Percentiles rank a stretch among this genome's conserved stretches.
Evolutionary conservation across 495 filamentous ascomycete genomes (phyloP).

Genomic region (Bryoglossum gracile): DNA sequence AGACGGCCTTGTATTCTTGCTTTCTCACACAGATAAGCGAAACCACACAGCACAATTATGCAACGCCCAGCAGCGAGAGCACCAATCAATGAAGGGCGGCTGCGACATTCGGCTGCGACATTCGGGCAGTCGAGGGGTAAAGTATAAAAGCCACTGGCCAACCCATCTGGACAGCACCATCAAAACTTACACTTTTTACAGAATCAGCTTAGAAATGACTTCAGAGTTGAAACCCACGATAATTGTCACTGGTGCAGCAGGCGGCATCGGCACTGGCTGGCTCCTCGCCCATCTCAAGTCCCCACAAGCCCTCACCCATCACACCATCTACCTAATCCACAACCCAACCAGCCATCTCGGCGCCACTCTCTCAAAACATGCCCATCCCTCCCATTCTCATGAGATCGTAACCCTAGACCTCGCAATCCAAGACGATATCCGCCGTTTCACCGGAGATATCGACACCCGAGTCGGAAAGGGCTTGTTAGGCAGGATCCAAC

Average conservation of each 20-base stretch:
- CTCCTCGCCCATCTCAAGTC: constrained; percentile 2
- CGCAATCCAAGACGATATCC: neutral
- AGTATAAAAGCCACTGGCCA: no score
- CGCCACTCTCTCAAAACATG: neutral
- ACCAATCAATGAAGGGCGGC: no score
- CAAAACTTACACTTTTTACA: no score
- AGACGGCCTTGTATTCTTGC: no score
- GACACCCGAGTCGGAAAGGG: neutral
- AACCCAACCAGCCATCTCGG: neutral
- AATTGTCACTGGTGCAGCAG: constrained; percentile 5
- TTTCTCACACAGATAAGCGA: no score
- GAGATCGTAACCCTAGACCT: constrained; percentile 4
- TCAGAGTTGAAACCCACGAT: neutral
- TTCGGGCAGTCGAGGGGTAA: no score
- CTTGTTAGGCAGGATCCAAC: neutral
- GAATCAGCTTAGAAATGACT: neutral
- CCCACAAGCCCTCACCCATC: neutral
- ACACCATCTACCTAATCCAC: constrained; percentile 5
- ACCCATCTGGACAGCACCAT: no score
- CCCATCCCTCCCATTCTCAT: neutral
- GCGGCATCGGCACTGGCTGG: constrained; percentile 8
- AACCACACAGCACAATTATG: no score
- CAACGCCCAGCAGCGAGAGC: no score
- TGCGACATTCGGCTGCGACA: no score
- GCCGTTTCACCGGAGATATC: neutral